These are phyloP conservation scores for Didymella pomorum DNA, from an alignment of 2,329 filamentous ascomycete genomes.

Conservation along the genomic window DNA sequence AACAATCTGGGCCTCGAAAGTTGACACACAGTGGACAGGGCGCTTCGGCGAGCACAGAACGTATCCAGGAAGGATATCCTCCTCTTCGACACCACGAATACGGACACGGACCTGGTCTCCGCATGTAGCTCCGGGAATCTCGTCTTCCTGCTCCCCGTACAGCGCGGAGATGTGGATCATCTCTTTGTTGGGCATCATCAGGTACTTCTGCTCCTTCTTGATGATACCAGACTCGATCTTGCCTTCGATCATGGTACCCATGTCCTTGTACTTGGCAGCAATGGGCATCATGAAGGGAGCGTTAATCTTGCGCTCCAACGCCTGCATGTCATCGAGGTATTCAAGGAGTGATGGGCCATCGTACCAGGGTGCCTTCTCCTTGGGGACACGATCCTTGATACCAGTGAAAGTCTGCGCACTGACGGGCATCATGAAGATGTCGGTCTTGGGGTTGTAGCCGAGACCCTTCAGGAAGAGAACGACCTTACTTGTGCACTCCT, in stretches of 20 bases:
- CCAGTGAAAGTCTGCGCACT: constrained; percentile 85
- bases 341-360: constrained; percentile 90
- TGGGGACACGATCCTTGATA: constrained; percentile 84
- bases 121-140: constrained; percentile 80
- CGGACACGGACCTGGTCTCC: constrained; percentile 95
- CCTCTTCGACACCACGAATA: constrained; percentile 93
- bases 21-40: constrained; percentile 85
- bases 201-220: constrained; percentile 84
- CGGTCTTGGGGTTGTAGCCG: constrained; percentile 92
- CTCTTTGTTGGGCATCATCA: constrained; percentile 96
- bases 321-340: constrained; percentile 92
- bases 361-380: constrained; percentile 81
- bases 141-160: constrained; percentile 96
- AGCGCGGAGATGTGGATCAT: constrained; percentile 81
- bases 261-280: constrained; percentile 93
- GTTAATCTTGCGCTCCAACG: constrained; percentile 93
- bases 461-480: constrained; percentile 86
- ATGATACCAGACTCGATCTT: constrained; percentile 93
- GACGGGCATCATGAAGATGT: constrained; percentile 95
- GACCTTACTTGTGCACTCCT: constrained; percentile 92
- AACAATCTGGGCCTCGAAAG: constrained; percentile 96
- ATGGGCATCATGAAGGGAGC: constrained; percentile 99
- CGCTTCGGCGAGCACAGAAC: constrained; percentile 95
- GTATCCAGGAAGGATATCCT: constrained; percentile 94
- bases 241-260: constrained; percentile 97